These are phyloP conservation scores for Mucor saturninus DNA, from an alignment of 371 early-diverging fungal species.

Conservation along the genomic window DNA sequence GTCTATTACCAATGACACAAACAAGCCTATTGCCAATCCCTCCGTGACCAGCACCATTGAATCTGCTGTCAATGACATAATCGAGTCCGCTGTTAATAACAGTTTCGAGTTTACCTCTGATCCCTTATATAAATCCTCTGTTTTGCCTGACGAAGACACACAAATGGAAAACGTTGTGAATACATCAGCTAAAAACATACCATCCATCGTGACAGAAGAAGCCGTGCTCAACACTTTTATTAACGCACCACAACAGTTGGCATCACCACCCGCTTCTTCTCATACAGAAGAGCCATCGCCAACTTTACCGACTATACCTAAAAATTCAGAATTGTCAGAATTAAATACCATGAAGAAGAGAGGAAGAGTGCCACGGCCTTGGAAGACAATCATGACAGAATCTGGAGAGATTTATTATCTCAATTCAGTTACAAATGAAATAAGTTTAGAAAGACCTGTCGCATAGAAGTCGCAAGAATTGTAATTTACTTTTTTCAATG, in stretches of 20 bases:
- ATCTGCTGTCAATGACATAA: no score
- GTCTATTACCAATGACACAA: no score
- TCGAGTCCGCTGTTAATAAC: no score
- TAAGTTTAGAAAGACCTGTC: constrained; percentile 5
- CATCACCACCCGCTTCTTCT: not conserved
- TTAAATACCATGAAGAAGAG: not conserved
- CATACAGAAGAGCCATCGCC: not conserved
- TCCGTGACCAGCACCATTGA: no score
- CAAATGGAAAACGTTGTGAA: not conserved
- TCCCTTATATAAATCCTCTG: no score
- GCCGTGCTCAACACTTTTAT: not conserved
- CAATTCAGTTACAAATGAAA: constrained; percentile 15
- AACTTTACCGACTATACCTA: not conserved
- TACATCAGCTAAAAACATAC: not conserved
- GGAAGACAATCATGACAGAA: constrained; percentile 19
- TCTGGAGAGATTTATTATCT: constrained; percentile 15
- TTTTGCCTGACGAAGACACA: not conserved
- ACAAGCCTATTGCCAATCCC: no score
- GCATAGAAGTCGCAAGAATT: no score
- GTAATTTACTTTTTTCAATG: no score
- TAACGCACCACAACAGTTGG: not conserved
- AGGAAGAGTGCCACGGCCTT: constrained; percentile 14
- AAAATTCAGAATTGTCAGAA: not conserved
- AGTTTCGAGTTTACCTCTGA: no score
- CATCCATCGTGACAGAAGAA: not conserved